phyloP scores from a whole-genome alignment of 805 yeast species.

The Candida krabiensis region DNA sequence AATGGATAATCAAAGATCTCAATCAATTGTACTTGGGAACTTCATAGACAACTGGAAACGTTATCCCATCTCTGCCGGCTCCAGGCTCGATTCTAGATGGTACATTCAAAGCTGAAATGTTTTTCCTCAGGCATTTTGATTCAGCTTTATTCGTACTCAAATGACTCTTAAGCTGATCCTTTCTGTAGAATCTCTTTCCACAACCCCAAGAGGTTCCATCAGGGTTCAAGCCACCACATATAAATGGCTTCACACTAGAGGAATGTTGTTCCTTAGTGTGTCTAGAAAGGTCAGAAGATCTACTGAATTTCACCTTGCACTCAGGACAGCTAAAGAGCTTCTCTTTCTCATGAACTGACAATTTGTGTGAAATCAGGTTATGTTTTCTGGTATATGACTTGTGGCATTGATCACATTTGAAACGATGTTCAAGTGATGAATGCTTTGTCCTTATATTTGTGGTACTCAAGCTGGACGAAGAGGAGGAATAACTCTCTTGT shows the following conservation, averaged over 20 bases:
- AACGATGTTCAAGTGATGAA: slow-evolving; percentile 12
- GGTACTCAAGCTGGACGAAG: slow-evolving; percentile 1
- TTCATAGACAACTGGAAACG: slow-evolving; percentile 16
- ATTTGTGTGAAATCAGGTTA: slow-evolving; percentile 27
- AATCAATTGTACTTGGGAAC: slow-evolving; percentile 6
- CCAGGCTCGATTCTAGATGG: background rate
- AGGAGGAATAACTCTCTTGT: slow-evolving; percentile 1
- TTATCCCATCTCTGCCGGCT: background rate
- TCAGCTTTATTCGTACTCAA: slow-evolving; percentile 25
- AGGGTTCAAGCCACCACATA: slow-evolving; percentile 22
- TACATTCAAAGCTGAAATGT: background rate
- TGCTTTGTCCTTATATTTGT: background rate
- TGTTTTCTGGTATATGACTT: slow-evolving; percentile 30
- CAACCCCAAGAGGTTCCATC: slow-evolving; percentile 27
- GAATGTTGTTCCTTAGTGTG: slow-evolving; percentile 26
- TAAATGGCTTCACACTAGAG: slow-evolving; percentile 19
- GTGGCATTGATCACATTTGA: slow-evolving; percentile 25
- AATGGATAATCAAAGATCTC: no score
- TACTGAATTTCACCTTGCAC: slow-evolving; percentile 19
- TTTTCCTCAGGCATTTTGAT: slow-evolving; percentile 16
- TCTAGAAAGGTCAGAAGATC: slow-evolving; percentile 24
- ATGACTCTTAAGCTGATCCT: slow-evolving; percentile 27
- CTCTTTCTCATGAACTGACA: slow-evolving; percentile 27
- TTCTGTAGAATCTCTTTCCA: slow-evolving; percentile 24
- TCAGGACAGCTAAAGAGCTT: slow-evolving; percentile 25